Evolutionary conservation across 148 eudicot species (phyloP).

Genomic region (Rhododendron ferrugineum): DNA sequence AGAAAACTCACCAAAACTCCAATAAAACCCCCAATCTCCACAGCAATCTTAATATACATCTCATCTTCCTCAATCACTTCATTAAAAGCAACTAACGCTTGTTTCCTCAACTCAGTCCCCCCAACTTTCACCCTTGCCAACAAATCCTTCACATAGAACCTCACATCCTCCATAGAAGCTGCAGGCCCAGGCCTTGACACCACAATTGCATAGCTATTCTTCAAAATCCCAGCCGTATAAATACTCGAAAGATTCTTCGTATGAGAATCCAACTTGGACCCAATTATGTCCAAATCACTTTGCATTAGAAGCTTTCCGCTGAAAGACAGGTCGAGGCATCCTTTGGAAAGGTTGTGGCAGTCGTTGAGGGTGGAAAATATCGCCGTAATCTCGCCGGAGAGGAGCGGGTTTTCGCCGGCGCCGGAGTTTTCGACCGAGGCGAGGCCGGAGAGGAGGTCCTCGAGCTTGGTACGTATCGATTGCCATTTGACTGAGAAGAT

Average conservation of each 20-base stretch:
- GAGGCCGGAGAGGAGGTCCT: slow-evolving; percentile 54
- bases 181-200: slow-evolving; percentile 43
- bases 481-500: slow-evolving; percentile 69
- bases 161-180: slow-evolving; percentile 56
- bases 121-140: slow-evolving; percentile 67
- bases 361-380: slow-evolving; percentile 26
- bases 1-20: slow-evolving; percentile 40
- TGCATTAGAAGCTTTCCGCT: slow-evolving; percentile 83
- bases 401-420: slow-evolving; percentile 16
- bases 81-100: slow-evolving; percentile 54
- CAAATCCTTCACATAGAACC: slow-evolving; percentile 62
- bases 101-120: slow-evolving; percentile 43
- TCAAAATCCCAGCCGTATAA: slow-evolving; percentile 37
- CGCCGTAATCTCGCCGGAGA: slow-evolving; percentile 25
- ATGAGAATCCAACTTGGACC: slow-evolving; percentile 38
- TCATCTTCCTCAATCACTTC: slow-evolving; percentile 57
- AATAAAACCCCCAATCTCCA: slow-evolving; percentile 42
- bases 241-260: slow-evolving; percentile 31
- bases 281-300: slow-evolving; percentile 60
- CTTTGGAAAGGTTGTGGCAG: slow-evolving; percentile 34
- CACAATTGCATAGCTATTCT: slow-evolving; percentile 49
- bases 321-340: slow-evolving; percentile 44
- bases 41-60: slow-evolving; percentile 50
- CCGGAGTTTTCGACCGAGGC: slow-evolving; percentile 30
- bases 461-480: slow-evolving; percentile 50